Percentiles rank a stretch among this genome's conserved stretches.
phyloP scores from a whole-genome alignment of 108 stramenopile genomes.

The Cyclostephanos invisitatus region DNA sequence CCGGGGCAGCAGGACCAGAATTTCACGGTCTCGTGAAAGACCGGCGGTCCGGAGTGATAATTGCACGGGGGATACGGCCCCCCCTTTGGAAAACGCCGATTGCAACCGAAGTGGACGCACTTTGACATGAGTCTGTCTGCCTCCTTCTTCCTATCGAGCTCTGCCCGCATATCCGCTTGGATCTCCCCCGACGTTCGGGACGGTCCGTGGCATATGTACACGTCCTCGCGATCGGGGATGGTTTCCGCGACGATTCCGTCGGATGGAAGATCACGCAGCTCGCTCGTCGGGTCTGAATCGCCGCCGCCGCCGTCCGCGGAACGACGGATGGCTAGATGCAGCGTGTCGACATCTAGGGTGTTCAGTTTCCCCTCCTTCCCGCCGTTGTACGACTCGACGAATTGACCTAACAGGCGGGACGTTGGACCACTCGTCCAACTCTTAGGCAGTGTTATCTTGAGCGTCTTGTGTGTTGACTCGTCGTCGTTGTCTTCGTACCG shows the following conservation, averaged over 20 bases:
- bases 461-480: conserved; percentile 69
- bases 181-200: conserved; percentile 57
- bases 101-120: conserved; percentile 90
- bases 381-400: conserved; percentile 87
- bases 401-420: conserved; percentile 70
- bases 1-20: conserved; percentile 96
- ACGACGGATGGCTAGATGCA: conserved; percentile 68
- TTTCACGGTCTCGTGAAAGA: conserved; percentile 98
- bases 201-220: conserved; percentile 76
- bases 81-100: conserved; percentile 74
- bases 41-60: conserved; percentile 92
- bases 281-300: conserved; percentile 1
- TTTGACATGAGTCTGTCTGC: conserved; percentile 53
- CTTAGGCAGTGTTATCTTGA: conserved; percentile 91
- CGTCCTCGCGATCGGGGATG: conserved; percentile 75
- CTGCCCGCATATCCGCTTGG: conserved; percentile 40
- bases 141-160: conserved; percentile 49
- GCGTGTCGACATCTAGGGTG: conserved; percentile 42
- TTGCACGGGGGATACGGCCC: conserved; percentile 77
- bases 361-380: conserved; percentile 54
- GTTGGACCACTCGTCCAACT: conserved; percentile 85
- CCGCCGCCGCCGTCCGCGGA: conserved; percentile 9
- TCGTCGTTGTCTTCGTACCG: conserved; percentile 89
- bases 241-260: conserved; percentile 74
- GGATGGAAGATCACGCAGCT: conserved; percentile 53